Conservation (phyloP, 73 alveolate species). For the Paramecium octaurelia region DNA sequence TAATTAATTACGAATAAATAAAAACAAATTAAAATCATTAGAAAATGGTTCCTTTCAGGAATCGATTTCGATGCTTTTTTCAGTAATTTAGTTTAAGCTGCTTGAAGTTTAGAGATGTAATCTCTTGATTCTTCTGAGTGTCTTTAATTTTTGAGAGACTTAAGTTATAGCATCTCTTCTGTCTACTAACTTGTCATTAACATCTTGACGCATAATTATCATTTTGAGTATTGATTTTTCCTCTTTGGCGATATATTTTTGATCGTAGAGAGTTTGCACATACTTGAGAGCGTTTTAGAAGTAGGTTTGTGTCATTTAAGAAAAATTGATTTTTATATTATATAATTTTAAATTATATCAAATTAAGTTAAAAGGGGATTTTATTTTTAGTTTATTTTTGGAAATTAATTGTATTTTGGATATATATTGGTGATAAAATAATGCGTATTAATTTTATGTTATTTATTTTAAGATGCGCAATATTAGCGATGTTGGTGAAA, state of each 20-base stretch:
- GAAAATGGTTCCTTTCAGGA: not conserved
- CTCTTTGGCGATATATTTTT: not conserved
- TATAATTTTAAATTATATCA: not conserved
- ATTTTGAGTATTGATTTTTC: not conserved
- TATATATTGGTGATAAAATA: not conserved
- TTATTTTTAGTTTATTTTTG: not conserved
- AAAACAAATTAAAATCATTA: not conserved
- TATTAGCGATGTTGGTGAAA: not conserved
- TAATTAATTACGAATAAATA: not conserved
- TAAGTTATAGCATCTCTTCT: not conserved
- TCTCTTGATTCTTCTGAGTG: not conserved
- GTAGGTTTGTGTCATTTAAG: not conserved
- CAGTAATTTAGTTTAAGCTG: not conserved
- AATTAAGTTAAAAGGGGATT: not conserved
- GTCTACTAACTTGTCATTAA: not conserved
- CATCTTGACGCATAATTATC: not conserved
- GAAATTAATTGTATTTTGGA: not conserved
- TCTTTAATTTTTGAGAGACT: not conserved
- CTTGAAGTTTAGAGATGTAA: not conserved
- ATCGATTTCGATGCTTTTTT: slow-evolving; percentile 6
- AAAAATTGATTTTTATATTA: not conserved
- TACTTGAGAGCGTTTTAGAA: not conserved
- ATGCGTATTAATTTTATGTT: not conserved
- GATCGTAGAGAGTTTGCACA: not conserved
- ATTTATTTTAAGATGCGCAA: not conserved